Conservation (phyloP, 2,329 filamentous ascomycete genomes). For the Geosmithia morbida region DNA sequence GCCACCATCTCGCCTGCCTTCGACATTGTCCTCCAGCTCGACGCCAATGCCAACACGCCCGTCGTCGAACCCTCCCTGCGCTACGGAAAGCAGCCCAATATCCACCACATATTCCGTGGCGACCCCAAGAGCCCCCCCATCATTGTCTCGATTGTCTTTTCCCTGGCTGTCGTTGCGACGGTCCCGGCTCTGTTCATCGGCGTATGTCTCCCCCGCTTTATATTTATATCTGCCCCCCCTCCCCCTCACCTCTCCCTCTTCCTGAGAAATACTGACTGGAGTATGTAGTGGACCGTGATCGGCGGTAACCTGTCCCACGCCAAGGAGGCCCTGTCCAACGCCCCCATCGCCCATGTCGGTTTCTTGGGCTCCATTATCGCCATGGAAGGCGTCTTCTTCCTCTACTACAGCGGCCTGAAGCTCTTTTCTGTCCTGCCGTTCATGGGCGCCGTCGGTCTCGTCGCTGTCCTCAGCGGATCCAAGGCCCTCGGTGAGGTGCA, state of each 20-base stretch:
- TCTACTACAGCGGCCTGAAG: slow-evolving; percentile 89
- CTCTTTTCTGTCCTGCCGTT: slow-evolving; percentile 79
- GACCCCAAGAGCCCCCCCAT: slow-evolving; percentile 71
- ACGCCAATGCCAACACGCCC: slow-evolving; percentile 44
- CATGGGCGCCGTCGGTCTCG: slow-evolving; percentile 48
- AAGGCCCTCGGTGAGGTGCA: slow-evolving; percentile 90
- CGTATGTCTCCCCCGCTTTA: slow-evolving; percentile 26
- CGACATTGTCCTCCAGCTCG: slow-evolving; percentile 50
- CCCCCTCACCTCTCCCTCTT: too few species aligned
- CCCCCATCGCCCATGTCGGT: slow-evolving; percentile 65
- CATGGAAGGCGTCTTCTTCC: slow-evolving; percentile 84
- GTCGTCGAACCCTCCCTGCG: slow-evolving; percentile 55
- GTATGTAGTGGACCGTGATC: slow-evolving; percentile 56
- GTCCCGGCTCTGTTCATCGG: slow-evolving; percentile 58
- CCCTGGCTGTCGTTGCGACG: slow-evolving; percentile 55
- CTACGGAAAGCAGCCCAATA: slow-evolving; percentile 73
- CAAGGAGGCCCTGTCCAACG: slow-evolving; percentile 55
- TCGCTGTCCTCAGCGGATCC: slow-evolving; percentile 75
- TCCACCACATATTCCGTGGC: slow-evolving; percentile 77
- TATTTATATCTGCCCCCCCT: not conserved
- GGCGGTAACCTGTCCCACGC: slow-evolving; percentile 76
- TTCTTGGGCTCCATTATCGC: slow-evolving; percentile 81
- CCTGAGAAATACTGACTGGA: slow-evolving; percentile 8
- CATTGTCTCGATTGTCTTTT: slow-evolving; percentile 66
- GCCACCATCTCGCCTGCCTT: slow-evolving; percentile 60